Conservation (phyloP, 2,329 filamentous ascomycete species). For the Apiospora aurea region DNA sequence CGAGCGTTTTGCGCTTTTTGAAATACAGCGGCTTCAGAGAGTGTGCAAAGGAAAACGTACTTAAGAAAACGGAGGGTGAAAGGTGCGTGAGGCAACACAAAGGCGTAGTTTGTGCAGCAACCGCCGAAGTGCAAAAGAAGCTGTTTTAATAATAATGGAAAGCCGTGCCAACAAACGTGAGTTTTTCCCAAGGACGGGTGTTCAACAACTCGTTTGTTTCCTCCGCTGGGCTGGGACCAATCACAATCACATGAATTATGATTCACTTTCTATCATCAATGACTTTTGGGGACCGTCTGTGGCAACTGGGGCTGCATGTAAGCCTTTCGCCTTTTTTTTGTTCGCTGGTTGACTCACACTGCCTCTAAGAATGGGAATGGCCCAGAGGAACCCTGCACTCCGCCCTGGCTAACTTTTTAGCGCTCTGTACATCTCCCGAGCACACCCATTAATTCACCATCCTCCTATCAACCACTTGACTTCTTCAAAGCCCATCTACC, state of each 20-base stretch:
- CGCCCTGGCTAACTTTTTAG: slow-evolving; percentile 13
- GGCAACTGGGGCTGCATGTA: slow-evolving; percentile 12
- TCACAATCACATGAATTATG: slow-evolving; percentile 16
- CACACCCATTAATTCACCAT: neutral
- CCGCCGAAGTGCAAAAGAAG: neutral
- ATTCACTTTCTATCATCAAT: slow-evolving; percentile 19
- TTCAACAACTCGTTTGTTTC: neutral
- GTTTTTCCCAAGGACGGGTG: neutral
- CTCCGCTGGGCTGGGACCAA: slow-evolving; percentile 10
- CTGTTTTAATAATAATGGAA: neutral
- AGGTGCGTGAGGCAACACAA: neutral
- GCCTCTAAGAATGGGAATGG: neutral
- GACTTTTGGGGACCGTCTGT: neutral
- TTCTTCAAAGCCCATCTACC: no score
- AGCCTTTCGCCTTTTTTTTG: neutral
- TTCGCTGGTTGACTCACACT: slow-evolving; percentile 14
- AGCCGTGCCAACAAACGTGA: neutral
- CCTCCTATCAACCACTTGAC: neutral
- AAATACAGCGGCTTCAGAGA: slow-evolving; percentile 55
- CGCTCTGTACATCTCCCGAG: neutral
- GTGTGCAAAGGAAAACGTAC: slow-evolving; percentile 31
- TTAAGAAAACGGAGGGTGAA: neutral
- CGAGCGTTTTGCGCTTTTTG: slow-evolving; percentile 50
- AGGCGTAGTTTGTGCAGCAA: neutral
- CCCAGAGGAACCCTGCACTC: slow-evolving; percentile 4